A percentile compares a stretch with the other conserved stretches of the same genome.
These are phyloP conservation scores for Ophiocordyceps australis DNA, from an alignment of 2,329 filamentous ascomycete species.

Conservation along the genomic window DNA sequence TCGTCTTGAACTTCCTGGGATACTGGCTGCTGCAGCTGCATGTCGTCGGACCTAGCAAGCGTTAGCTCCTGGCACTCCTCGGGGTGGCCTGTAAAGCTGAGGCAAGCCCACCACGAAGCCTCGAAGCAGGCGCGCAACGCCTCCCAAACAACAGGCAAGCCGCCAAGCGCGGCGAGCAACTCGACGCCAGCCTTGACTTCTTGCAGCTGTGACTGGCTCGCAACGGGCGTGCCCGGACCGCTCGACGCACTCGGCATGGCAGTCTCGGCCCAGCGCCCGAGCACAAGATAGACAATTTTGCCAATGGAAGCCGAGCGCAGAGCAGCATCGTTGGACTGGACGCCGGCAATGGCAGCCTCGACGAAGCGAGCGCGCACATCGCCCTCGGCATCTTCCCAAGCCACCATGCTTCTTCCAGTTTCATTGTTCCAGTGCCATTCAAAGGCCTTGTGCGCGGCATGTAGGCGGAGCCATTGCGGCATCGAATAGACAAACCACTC, in stretches of 20 bases:
- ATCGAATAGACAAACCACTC: constrained; percentile 95
- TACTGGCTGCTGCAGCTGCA: constrained; percentile 20
- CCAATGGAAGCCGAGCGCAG: constrained; percentile 34
- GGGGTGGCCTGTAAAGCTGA: not conserved
- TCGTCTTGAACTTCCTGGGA: constrained; percentile 38
- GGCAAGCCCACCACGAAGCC: constrained; percentile 28
- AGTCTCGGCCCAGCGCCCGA: constrained; percentile 54
- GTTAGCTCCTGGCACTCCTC: constrained; percentile 11
- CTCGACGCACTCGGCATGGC: constrained; percentile 29
- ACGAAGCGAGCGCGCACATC: constrained; percentile 40
- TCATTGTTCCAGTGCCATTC: constrained; percentile 54
- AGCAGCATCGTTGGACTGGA: constrained; percentile 25
- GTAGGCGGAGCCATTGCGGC: constrained; percentile 65
- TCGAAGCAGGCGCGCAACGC: constrained; percentile 30
- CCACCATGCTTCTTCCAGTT: constrained; percentile 8
- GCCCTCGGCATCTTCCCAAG: constrained; percentile 50
- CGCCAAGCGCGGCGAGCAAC: constrained; percentile 30
- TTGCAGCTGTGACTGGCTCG: constrained; percentile 35
- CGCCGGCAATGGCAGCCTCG: constrained; percentile 25
- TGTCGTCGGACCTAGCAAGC: constrained; percentile 24
- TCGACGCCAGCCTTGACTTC: constrained; percentile 37
- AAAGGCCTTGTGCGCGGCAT: constrained; percentile 59
- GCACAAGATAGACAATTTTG: constrained; percentile 39
- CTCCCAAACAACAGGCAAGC: constrained; percentile 31
- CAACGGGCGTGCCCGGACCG: constrained; percentile 26